Conservation (phyloP, 805 yeast species). For the Pichia cabralensis region DNA sequence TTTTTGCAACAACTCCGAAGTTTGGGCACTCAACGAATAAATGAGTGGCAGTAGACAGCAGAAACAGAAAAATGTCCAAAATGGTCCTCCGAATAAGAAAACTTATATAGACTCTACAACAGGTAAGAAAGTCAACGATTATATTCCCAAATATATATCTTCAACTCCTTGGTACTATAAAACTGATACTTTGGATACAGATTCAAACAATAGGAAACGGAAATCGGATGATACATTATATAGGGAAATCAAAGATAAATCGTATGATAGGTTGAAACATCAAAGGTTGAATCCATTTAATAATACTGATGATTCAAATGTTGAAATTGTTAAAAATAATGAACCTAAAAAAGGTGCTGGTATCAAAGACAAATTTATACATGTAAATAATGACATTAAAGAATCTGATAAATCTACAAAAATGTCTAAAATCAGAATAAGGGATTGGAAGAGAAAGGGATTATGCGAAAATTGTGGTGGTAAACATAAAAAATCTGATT, state of each 20-base stretch:
- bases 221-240: constrained; percentile 18
- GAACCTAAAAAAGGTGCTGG: constrained; percentile 49
- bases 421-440: constrained; percentile 1
- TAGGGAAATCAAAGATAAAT: constrained; percentile 11
- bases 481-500: constrained; percentile 40
- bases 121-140: constrained; percentile 25
- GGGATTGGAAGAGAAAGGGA: constrained; percentile 20
- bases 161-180: constrained; percentile 33
- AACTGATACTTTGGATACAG: constrained; percentile 15
- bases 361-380: constrained; percentile 35
- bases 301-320: constrained; percentile 24
- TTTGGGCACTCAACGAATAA: too few species aligned
- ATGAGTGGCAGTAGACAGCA: constrained; percentile 1
- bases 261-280: constrained; percentile 43
- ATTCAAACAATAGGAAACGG: constrained; percentile 22
- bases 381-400: constrained; percentile 13
- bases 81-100: constrained; percentile 9
- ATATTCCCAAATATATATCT: constrained; percentile 32
- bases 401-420: constrained; percentile 3
- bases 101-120: constrained; percentile 8
- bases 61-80: neutral
- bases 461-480: constrained; percentile 55
- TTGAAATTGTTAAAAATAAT: constrained; percentile 32
- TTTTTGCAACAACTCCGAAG: too few species aligned
- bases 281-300: constrained; percentile 44